A percentile compares a stretch with the other conserved stretches of the same genome.
Conservation (phyloP, 768 basidiomycete species). For the Cystofilobasidium macerans region DNA sequence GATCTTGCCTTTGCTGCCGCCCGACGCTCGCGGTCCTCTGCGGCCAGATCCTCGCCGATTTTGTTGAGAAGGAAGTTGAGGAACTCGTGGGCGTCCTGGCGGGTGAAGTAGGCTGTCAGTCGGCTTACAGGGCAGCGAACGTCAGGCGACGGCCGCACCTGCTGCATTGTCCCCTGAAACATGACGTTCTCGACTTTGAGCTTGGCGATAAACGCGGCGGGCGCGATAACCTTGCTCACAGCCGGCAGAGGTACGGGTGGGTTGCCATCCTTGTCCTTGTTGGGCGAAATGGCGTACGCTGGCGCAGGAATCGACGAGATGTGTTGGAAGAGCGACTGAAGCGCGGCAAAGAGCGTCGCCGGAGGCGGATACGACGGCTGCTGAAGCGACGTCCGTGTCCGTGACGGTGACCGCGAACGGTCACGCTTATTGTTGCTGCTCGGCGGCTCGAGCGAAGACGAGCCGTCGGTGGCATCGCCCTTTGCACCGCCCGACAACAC, state of each 20-base stretch:
- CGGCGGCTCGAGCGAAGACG: conserved; percentile 25
- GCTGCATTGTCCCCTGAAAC: conserved; percentile 84
- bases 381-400: neutral
- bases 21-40: conserved; percentile 46
- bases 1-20: conserved; percentile 10
- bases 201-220: conserved; percentile 84
- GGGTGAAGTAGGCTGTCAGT: too few relatives aligned
- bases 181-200: conserved; percentile 83
- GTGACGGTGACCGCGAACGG: neutral
- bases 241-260: conserved; percentile 2
- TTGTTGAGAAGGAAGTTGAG: conserved; percentile 85
- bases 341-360: conserved; percentile 73
- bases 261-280: conserved; percentile 25
- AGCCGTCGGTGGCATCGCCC: conserved; percentile 20
- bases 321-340: conserved; percentile 77
- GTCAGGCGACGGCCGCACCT: conserved; percentile 36
- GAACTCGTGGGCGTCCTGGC: conserved; percentile 88
- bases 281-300: conserved; percentile 10
- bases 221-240: conserved; percentile 52
- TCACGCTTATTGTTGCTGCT: conserved; percentile 11
- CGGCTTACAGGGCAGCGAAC: too few relatives aligned
- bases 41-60: conserved; percentile 85
- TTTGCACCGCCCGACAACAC: conserved; percentile 21
- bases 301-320: conserved; percentile 42
- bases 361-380: conserved; percentile 29